Evolutionary conservation across 805 yeast genomes (phyloP).

Genomic region (Candida piceae): DNA sequence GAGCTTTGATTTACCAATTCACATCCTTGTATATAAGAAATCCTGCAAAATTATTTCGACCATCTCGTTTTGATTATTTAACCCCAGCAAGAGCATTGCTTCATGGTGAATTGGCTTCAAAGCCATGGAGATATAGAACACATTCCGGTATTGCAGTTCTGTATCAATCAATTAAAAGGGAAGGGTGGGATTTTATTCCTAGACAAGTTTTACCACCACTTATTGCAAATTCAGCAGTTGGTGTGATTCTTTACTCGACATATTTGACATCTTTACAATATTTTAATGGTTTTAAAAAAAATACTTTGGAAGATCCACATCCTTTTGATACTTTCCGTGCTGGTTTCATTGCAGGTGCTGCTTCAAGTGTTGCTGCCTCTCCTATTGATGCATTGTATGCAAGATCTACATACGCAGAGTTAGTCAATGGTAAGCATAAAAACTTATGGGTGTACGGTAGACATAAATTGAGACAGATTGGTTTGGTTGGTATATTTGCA

Average conservation of each 20-base stretch:
- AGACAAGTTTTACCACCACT: constrained; percentile 84
- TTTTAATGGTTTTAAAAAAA: constrained; percentile 24
- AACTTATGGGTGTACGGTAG: constrained; percentile 76
- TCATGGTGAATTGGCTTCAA: constrained; percentile 39
- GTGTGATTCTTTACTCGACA: constrained; percentile 77
- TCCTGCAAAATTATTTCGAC: constrained; percentile 80
- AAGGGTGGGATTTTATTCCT: constrained; percentile 86
- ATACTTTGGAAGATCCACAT: constrained; percentile 23
- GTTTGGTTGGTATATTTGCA: constrained; percentile 81
- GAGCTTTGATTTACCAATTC: constrained; percentile 77
- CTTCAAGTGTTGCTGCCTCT: constrained; percentile 87
- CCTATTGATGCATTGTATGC: constrained; percentile 90
- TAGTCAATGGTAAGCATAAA: constrained; percentile 60
- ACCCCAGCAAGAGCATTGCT: constrained; percentile 55
- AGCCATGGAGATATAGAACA: constrained; percentile 53
- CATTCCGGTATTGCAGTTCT: constrained; percentile 79
- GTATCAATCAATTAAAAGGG: constrained; percentile 60
- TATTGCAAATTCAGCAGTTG: constrained; percentile 84
- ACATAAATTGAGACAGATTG: constrained; percentile 65
- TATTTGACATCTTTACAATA: constrained; percentile 55
- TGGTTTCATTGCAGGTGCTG: constrained; percentile 81
- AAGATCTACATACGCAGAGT: constrained; percentile 70
- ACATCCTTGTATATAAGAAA: constrained; percentile 77
- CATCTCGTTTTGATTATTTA: constrained; percentile 83
- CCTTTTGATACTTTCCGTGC: constrained; percentile 65